A percentile compares a stretch with the other conserved stretches of the same genome.
Evolutionary conservation across 2,329 filamentous ascomycete species (phyloP).

Genomic region (Stenocarpella maydis): DNA sequence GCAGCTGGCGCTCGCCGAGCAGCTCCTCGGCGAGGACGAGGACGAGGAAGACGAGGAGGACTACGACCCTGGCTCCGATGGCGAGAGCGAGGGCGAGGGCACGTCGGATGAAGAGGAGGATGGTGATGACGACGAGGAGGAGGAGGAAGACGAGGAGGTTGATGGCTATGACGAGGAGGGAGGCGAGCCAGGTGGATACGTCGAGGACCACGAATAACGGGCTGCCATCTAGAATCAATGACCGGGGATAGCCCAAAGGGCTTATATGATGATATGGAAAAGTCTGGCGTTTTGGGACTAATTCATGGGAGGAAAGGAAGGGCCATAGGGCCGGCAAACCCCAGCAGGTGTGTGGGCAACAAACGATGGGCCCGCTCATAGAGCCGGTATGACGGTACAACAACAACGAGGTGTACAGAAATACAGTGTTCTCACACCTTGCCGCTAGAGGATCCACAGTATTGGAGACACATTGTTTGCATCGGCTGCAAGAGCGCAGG

Average conservation of each 20-base stretch:
- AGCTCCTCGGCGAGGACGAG: slow-evolving; percentile 65
- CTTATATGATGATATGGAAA: background rate
- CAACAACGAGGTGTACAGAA: background rate
- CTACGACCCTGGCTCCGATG: slow-evolving; percentile 70
- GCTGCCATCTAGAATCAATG: background rate
- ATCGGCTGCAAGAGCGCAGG: background rate
- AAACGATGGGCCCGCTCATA: slow-evolving; percentile 16
- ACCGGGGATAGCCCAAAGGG: background rate
- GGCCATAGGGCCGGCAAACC: background rate
- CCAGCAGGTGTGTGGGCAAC: background rate
- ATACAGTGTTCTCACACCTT: background rate
- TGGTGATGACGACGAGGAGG: slow-evolving; percentile 58
- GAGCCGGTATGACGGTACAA: slow-evolving; percentile 4
- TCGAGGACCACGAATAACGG: slow-evolving; percentile 32
- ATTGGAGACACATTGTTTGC: background rate
- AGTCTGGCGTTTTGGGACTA: slow-evolving; percentile 6
- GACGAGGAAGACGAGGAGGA: slow-evolving; percentile 73
- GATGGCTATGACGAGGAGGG: slow-evolving; percentile 46
- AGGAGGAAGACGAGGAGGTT: slow-evolving; percentile 48
- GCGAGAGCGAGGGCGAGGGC: slow-evolving; percentile 65
- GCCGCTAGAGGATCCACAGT: background rate
- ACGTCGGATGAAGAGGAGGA: slow-evolving; percentile 59
- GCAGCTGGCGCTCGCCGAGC: slow-evolving; percentile 61
- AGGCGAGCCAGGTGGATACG: slow-evolving; percentile 39
- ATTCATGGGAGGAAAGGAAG: background rate